Evolutionary conservation across 495 filamentous ascomycete genomes (phyloP).

Genomic region (Podospora fimiseda): DNA sequence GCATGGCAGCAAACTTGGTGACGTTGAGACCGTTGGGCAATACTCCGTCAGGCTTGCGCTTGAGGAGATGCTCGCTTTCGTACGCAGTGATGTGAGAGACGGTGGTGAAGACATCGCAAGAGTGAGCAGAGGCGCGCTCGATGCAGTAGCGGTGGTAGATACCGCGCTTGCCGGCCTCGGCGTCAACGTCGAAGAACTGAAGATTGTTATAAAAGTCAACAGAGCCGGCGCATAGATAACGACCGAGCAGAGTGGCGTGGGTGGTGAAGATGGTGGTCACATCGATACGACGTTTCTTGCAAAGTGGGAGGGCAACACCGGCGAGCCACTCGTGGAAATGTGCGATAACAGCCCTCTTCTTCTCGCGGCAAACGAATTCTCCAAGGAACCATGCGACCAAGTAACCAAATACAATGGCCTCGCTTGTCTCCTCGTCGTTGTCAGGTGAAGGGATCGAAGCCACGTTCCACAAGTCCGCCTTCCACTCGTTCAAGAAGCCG

Average conservation of each 20-base stretch:
- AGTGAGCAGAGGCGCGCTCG: slow-evolving; percentile 84
- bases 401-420: slow-evolving; percentile 96
- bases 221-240: slow-evolving; percentile 93
- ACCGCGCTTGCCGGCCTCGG: slow-evolving; percentile 93
- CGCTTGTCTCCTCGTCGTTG: slow-evolving; percentile 91
- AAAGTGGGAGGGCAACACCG: slow-evolving; percentile 89
- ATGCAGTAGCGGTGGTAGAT: slow-evolving; percentile 99
- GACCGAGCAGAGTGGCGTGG: slow-evolving; percentile 87
- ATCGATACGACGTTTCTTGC: slow-evolving; percentile 89
- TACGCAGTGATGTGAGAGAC: slow-evolving; percentile 98
- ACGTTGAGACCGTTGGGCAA: slow-evolving; percentile 96
- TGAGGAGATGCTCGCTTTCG: slow-evolving; percentile 94
- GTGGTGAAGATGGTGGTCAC: slow-evolving; percentile 98
- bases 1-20: slow-evolving; percentile 96
- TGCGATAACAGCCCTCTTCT: slow-evolving; percentile 80
- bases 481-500: slow-evolving; percentile 91
- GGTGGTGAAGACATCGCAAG: slow-evolving; percentile 94
- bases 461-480: slow-evolving; percentile 86
- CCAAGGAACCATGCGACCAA: slow-evolving; percentile 96
- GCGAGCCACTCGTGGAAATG: slow-evolving; percentile 99
- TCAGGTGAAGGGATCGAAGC: slow-evolving; percentile 89
- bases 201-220: slow-evolving; percentile 99
- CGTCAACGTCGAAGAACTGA: slow-evolving; percentile 92
- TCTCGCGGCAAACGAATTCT: slow-evolving; percentile 94
- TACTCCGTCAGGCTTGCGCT: slow-evolving; percentile 95